These are phyloP conservation scores for Craterostigma plantagineum DNA, from an alignment of 257 asterid genomes.

Conservation along the genomic window DNA sequence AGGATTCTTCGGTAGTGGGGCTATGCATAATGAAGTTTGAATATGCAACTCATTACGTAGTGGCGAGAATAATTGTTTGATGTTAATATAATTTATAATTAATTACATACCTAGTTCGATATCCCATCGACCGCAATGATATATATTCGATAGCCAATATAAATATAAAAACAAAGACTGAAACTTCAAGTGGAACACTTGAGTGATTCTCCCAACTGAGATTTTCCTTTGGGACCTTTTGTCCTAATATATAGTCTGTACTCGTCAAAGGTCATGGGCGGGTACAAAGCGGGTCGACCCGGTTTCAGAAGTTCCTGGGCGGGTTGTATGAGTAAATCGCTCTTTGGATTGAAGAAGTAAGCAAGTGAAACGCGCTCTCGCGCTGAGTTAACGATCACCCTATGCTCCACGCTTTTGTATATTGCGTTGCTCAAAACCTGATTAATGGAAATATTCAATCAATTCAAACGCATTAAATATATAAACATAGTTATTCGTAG, in stretches of 20 bases:
- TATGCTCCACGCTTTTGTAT: conserved; percentile 58
- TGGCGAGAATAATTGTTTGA: too few species aligned
- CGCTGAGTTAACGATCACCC: conserved; percentile 46
- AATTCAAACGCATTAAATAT: neutral
- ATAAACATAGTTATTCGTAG: too few species aligned
- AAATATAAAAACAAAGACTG: too few species aligned
- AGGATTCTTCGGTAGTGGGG: too few species aligned
- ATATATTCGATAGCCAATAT: too few species aligned
- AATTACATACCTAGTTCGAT: too few species aligned
- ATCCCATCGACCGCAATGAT: too few species aligned
- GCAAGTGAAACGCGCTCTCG: conserved; percentile 47
- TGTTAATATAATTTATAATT: too few species aligned
- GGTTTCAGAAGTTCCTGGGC: conserved; percentile 28
- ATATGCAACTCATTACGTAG: too few species aligned
- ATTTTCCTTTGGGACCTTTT: conserved; percentile 56
- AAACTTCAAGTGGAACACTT: too few species aligned
- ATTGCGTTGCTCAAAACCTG: conserved; percentile 50
- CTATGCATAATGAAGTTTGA: too few species aligned
- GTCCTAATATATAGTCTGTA: conserved; percentile 60
- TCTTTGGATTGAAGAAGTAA: conserved; percentile 45
- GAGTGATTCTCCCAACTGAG: conserved; percentile 27
- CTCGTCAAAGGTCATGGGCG: conserved; percentile 51
- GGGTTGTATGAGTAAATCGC: conserved; percentile 44
- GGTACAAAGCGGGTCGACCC: conserved; percentile 31
- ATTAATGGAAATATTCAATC: neutral